These are phyloP conservation scores for Dioscorea dumetorum DNA, from an alignment of 106 monocot genomes.

Conservation along the genomic window DNA sequence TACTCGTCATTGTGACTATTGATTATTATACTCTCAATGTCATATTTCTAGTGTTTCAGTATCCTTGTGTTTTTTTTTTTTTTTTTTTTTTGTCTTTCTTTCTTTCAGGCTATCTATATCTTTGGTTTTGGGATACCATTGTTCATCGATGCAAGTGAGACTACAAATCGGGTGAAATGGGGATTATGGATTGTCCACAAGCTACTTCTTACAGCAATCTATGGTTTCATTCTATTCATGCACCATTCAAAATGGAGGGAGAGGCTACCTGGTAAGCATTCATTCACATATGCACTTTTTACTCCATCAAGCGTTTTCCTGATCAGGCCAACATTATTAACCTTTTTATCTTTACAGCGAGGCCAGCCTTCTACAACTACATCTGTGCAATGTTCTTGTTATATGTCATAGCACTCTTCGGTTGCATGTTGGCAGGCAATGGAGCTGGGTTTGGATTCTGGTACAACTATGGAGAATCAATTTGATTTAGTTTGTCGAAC, in stretches of 20 bases:
- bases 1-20: not conserved
- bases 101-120: constrained; percentile 65
- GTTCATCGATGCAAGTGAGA: constrained; percentile 42
- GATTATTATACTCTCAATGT: not conserved
- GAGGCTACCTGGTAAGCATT: constrained; percentile 61
- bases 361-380: constrained; percentile 87
- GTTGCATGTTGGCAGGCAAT: constrained; percentile 60
- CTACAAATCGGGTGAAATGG: constrained; percentile 58
- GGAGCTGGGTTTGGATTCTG: constrained; percentile 73
- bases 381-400: constrained; percentile 63
- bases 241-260: constrained; percentile 92
- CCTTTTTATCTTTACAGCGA: constrained; percentile 40
- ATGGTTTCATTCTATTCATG: constrained; percentile 84
- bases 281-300: not conserved
- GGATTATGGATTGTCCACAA: constrained; percentile 77
- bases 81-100: not conserved
- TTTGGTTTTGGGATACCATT: constrained; percentile 83
- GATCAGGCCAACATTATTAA: not conserved
- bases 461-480: constrained; percentile 19
- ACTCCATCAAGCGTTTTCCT: not conserved
- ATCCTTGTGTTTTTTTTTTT: not conserved
- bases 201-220: constrained; percentile 60
- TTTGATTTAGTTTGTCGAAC: not conserved
- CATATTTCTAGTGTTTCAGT: not conserved
- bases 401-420: constrained; percentile 48